phyloP scores from a whole-genome alignment of 2,329 filamentous ascomycete species.

The Cytospora paraplurivora region DNA sequence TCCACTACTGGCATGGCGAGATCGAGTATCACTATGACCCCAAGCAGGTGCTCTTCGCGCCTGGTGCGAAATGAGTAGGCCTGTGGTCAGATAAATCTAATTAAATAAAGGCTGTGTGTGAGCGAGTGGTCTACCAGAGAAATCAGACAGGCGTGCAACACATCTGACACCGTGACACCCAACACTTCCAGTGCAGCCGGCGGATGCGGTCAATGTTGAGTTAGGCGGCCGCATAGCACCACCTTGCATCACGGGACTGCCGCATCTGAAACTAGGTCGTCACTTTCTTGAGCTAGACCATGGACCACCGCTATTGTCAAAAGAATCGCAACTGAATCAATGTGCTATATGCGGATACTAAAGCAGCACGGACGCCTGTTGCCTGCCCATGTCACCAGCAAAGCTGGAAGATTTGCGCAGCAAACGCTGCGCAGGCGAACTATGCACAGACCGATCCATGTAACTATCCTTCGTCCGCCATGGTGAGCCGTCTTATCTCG shows the following conservation, averaged over 20 bases:
- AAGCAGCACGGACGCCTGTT: not conserved
- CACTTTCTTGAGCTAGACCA: not conserved
- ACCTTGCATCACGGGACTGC: not conserved
- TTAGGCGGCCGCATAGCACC: not conserved
- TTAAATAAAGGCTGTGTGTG: not conserved
- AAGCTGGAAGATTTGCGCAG: not conserved
- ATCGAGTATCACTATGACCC: slow-evolving; percentile 70
- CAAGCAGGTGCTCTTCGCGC: slow-evolving; percentile 58
- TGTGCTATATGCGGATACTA: slow-evolving; percentile 3
- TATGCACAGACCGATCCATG: not conserved
- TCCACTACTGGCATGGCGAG: slow-evolving; percentile 60
- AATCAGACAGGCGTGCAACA: too few species aligned
- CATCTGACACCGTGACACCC: too few species aligned
- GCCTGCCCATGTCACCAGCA: slow-evolving; percentile 1
- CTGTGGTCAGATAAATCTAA: not conserved
- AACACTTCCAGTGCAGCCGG: too few species aligned
- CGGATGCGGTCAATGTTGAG: too few species aligned
- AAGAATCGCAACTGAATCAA: slow-evolving; percentile 6
- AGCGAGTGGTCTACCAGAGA: not conserved
- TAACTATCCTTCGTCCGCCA: not conserved
- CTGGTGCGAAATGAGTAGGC: slow-evolving; percentile 41
- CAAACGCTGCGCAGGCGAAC: not conserved
- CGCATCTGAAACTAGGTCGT: not conserved
- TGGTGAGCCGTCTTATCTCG: not conserved
- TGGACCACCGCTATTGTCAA: not conserved